Evolutionary conservation across 2,329 filamentous ascomycete species (phyloP).

Genomic region (Amylocarpus encephaloides): DNA sequence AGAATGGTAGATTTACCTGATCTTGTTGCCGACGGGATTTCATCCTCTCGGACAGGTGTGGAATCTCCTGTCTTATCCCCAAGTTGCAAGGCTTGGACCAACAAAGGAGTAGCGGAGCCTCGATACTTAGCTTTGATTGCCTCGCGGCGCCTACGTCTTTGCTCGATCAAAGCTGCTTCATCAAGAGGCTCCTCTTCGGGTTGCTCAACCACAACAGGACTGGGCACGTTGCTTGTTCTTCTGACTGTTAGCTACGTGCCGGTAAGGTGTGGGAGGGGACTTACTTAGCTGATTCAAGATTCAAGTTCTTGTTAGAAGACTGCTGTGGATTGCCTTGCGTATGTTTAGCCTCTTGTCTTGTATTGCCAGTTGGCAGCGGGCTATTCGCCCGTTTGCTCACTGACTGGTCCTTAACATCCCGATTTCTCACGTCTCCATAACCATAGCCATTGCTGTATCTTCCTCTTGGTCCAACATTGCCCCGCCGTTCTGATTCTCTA

Average conservation of each 20-base stretch:
- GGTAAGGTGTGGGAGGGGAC: not conserved
- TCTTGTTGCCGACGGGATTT: slow-evolving; percentile 20
- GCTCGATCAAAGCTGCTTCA: slow-evolving; percentile 77
- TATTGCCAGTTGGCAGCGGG: slow-evolving; percentile 51
- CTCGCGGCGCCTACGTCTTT: slow-evolving; percentile 76
- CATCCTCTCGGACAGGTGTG: slow-evolving; percentile 24
- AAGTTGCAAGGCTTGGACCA: slow-evolving; percentile 53
- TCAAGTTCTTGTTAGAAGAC: slow-evolving; percentile 37
- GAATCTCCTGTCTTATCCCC: slow-evolving; percentile 30
- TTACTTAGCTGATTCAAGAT: slow-evolving; percentile 37
- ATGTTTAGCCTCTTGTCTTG: slow-evolving; percentile 63
- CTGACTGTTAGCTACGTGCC: slow-evolving; percentile 16
- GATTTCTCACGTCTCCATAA: slow-evolving; percentile 40
- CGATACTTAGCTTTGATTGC: slow-evolving; percentile 79
- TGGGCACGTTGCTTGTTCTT: slow-evolving; percentile 24
- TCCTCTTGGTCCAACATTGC: slow-evolving; percentile 7
- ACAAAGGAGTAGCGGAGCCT: slow-evolving; percentile 61
- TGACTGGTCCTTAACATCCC: slow-evolving; percentile 50
- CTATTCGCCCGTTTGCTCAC: slow-evolving; percentile 58
- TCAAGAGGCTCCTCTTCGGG: slow-evolving; percentile 58
- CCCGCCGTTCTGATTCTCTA: slow-evolving; percentile 18
- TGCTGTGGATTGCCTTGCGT: slow-evolving; percentile 52
- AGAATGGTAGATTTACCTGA: slow-evolving; percentile 33
- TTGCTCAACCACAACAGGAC: slow-evolving; percentile 34
- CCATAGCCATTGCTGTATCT: slow-evolving; percentile 27